Base-by-base conservation (phyloP, 2,329 filamentous ascomycete species). In the Fusarium sp. region DNA sequence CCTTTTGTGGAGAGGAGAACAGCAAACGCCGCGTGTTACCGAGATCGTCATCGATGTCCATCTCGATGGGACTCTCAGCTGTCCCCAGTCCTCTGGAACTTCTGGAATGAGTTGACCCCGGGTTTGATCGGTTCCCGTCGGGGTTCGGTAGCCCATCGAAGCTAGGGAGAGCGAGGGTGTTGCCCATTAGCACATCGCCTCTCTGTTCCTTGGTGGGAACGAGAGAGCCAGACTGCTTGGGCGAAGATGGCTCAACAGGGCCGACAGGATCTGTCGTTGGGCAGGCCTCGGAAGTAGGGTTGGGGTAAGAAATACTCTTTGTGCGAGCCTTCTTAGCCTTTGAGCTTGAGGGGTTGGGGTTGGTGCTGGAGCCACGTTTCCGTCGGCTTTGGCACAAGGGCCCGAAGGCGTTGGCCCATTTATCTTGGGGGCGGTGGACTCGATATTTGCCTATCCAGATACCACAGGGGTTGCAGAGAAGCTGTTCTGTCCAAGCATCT, bases 401-500 rank as follows among this genome's bases (percentile, higher is more conserved):
- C 29, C 83, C 81, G 33, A 84, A 81, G 61, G 86, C 85, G 68
- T 88, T 92, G 70, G 91, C 90, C 95, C 95, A 99, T 70, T 90
- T 89, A 65, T 95, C 89, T 58, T 89, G 84, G 2, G 96, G 96
- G 8, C 96, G 90, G 83, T 97, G 96, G 23, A 83, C 86, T 75
- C 92, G 93, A 79, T 91, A 93, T 76, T 97, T 98, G 65, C 90
- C 89, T 73, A 99, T 90, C 93, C 93, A 99, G 42, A 99, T 89
- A 16, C 96, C 96, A 77, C 96, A 99, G 63, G 95, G 93, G 78
- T 99, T 99, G 84, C 96, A 99, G 36, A 98, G 86, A 27, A 92
- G 85, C 61, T 92, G 86, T 73, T 92, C 87, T 46, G 86, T 86
- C 84, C 91, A 97, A 4, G 80, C 75, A 40, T 86, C 84, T 77